These are phyloP conservation scores for Pichia sp. DNA, from an alignment of 1,139 yeast species.

Conservation along the genomic window DNA sequence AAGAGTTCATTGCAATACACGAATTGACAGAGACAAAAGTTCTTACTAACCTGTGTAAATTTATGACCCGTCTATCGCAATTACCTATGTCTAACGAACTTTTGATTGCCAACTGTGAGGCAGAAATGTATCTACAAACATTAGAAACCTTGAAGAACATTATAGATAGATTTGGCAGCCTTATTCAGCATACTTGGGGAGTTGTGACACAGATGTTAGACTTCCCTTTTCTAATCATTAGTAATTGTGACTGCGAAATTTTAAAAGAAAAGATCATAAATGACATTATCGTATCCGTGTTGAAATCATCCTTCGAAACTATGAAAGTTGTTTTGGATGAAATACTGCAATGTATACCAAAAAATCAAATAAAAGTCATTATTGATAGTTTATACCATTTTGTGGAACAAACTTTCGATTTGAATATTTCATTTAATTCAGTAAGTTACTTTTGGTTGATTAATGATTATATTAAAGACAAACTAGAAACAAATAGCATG, in stretches of 20 bases:
- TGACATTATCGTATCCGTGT: constrained; percentile 44
- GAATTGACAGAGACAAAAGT: constrained; percentile 36
- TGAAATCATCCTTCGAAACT: constrained; percentile 70
- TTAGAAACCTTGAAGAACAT: constrained; percentile 63
- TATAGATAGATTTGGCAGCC: constrained; percentile 70
- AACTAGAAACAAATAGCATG: constrained; percentile 16
- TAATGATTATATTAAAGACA: constrained; percentile 63
- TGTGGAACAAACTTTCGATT: constrained; percentile 62
- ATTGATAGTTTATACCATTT: constrained; percentile 71
- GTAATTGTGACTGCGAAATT: constrained; percentile 33
- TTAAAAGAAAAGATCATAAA: constrained; percentile 34
- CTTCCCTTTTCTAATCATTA: constrained; percentile 53
- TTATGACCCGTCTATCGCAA: constrained; percentile 35
- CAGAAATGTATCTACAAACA: constrained; percentile 61
- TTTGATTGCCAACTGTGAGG: constrained; percentile 48
- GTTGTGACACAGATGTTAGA: constrained; percentile 64
- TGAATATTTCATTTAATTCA: constrained; percentile 85
- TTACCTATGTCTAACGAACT: constrained; percentile 42
- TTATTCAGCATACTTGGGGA: constrained; percentile 58
- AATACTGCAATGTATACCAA: constrained; percentile 67
- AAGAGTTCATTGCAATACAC: constrained; percentile 3
- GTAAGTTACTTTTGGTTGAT: constrained; percentile 89
- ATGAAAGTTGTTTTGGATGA: constrained; percentile 81
- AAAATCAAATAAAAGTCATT: constrained; percentile 53
- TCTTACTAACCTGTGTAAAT: constrained; percentile 36